phyloP scores from a whole-genome alignment of 2,329 filamentous ascomycete genomes.

The Paraphaeosphaeria sporulosa region DNA sequence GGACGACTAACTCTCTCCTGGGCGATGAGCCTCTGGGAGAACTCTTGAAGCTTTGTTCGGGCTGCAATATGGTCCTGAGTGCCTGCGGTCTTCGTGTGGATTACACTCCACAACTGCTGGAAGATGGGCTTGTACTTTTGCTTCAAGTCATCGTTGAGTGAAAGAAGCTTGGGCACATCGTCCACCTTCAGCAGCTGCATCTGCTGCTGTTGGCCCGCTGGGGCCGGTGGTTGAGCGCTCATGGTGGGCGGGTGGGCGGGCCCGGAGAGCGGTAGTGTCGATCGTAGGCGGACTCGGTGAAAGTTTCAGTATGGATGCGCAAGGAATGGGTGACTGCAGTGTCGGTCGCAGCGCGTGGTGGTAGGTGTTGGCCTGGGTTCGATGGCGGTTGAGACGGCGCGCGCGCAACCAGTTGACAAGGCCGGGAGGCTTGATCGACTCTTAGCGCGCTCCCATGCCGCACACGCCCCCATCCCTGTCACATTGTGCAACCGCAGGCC shows the following conservation, averaged over 20 bases:
- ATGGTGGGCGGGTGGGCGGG: slow-evolving; percentile 28
- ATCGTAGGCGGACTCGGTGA: not conserved
- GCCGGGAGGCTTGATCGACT: slow-evolving; percentile 7
- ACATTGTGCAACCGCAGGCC: too few relatives aligned
- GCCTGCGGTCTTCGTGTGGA: slow-evolving; percentile 58
- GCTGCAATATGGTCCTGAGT: slow-evolving; percentile 60
- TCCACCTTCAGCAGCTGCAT: slow-evolving; percentile 42
- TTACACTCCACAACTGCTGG: slow-evolving; percentile 61
- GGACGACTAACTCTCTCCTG: slow-evolving; percentile 38
- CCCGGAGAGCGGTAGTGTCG: not conserved
- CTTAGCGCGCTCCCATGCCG: slow-evolving; percentile 6
- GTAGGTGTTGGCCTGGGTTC: not conserved
- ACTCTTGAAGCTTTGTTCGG: slow-evolving; percentile 59
- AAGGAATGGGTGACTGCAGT: not conserved
- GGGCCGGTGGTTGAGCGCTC: slow-evolving; percentile 40
- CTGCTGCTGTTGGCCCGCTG: slow-evolving; percentile 26
- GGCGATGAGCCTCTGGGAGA: slow-evolving; percentile 61
- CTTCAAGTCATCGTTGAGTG: slow-evolving; percentile 62
- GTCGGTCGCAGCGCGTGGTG: not conserved
- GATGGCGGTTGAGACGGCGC: slow-evolving; percentile 6
- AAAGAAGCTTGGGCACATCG: slow-evolving; percentile 44
- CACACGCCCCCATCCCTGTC: too few relatives aligned
- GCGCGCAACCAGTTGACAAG: not conserved
- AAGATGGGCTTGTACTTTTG: slow-evolving; percentile 63
- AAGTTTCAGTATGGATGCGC: not conserved